These are phyloP conservation scores for Ophiostoma montium DNA, from an alignment of 2,329 filamentous ascomycete genomes.

Conservation along the genomic window DNA sequence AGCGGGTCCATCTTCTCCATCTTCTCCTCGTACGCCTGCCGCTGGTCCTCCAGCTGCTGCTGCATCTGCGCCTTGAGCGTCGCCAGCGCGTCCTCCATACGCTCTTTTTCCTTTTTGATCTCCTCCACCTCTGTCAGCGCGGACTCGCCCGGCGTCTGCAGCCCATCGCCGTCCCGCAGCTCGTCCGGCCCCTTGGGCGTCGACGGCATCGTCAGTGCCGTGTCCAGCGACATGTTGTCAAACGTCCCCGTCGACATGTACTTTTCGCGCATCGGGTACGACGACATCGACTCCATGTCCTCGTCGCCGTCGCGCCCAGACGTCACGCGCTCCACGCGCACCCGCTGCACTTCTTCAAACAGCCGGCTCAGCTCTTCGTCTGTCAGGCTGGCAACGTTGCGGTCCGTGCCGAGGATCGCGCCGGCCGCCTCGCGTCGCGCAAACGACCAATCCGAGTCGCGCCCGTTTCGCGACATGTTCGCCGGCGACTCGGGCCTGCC, in stretches of 20 bases:
- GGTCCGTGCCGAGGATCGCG: constrained; percentile 77
- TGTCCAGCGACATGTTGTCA: constrained; percentile 93
- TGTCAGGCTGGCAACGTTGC: constrained; percentile 77
- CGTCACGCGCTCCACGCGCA: constrained; percentile 60
- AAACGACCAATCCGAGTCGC: constrained; percentile 90
- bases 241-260: constrained; percentile 90
- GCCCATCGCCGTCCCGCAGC: constrained; percentile 47
- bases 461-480: constrained; percentile 45
- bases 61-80: constrained; percentile 81
- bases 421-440: constrained; percentile 86
- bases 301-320: constrained; percentile 66
- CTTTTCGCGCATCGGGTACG: constrained; percentile 81
- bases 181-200: constrained; percentile 62
- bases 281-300: constrained; percentile 77
- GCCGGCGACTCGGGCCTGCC: constrained; percentile 71
- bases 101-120: constrained; percentile 65
- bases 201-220: constrained; percentile 82
- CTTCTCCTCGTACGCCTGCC: constrained; percentile 71
- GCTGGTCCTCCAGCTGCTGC: constrained; percentile 68
- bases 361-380: constrained; percentile 90
- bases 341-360: constrained; percentile 86
- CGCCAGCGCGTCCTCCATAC: constrained; percentile 70
- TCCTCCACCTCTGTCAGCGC: constrained; percentile 70
- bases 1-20: constrained; percentile 61
- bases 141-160: constrained; percentile 42